Conservation (phyloP, 768 basidiomycete genomes). For the Collybia sp. region DNA sequence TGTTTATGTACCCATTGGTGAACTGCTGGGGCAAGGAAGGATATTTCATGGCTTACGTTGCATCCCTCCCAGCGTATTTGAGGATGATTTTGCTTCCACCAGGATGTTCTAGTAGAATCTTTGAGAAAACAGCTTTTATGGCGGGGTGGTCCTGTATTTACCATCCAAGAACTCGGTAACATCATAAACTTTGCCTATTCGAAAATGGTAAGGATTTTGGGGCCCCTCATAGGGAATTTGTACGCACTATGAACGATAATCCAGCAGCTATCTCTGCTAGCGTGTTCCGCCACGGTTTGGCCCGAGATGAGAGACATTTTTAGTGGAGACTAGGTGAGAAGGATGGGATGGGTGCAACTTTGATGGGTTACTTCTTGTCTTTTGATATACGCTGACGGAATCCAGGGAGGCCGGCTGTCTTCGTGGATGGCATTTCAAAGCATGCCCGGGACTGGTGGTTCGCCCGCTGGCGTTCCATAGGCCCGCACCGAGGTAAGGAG, state of each 20-base stretch:
- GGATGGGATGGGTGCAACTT: too few relatives aligned
- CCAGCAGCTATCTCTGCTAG: slow-evolving; percentile 63
- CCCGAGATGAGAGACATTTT: slow-evolving; percentile 28
- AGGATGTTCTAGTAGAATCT: slow-evolving; percentile 50
- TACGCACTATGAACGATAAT: slow-evolving; percentile 77
- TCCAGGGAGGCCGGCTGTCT: too few relatives aligned
- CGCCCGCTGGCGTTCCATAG: too few relatives aligned
- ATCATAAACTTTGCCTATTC: slow-evolving; percentile 67
- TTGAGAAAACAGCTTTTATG: background rate
- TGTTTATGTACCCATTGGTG: slow-evolving; percentile 17
- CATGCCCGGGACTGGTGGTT: too few relatives aligned
- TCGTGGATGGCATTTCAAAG: too few relatives aligned
- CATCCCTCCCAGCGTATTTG: slow-evolving; percentile 87
- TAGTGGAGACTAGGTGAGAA: background rate
- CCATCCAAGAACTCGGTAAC: slow-evolving; percentile 76
- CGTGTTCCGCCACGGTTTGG: slow-evolving; percentile 50
- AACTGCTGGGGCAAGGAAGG: background rate
- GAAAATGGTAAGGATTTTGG: background rate
- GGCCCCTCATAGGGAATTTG: background rate
- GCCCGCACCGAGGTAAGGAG: too few relatives aligned
- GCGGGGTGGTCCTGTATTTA: slow-evolving; percentile 11
- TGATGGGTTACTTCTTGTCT: too few relatives aligned
- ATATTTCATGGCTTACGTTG: slow-evolving; percentile 51
- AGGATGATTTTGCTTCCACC: slow-evolving; percentile 74
- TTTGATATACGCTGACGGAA: too few relatives aligned